Evolutionary conservation across 768 basidiomycete genomes (phyloP), one percentile per base, ranked within the genome.

Genomic region (Hirschioporus abietinus): DNA sequence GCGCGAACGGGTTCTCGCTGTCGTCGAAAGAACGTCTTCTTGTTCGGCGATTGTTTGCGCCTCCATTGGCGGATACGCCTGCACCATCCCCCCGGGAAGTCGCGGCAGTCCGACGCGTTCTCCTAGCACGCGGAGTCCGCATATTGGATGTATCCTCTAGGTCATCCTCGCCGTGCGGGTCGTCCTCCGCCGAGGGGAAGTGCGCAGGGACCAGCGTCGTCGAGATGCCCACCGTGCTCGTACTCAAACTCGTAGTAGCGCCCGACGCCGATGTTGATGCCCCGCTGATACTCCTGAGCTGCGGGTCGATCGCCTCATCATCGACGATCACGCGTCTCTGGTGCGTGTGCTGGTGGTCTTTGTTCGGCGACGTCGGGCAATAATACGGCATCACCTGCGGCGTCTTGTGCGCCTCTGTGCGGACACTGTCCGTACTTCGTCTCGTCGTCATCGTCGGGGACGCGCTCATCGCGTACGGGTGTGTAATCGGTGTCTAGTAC

Each of bases 281-380:
- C 4, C 15, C 42, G 42, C 42, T 20, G 15, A 52, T 52, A 15
- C 42, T 52, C 23, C 78, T 74, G 35, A 76, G 66, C 23, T 74
- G 74, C 12, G 79, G 78, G 26, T 80, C 80, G 63, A 81, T 80
- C 36, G 74, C 72, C 0, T 70, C 67, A 15, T 81, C 80, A 1
- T 80, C 79, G n/a, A 70, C 64, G 7, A 52, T 15, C 42, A 15
- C 42, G 42, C 42, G 42, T 52, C 42, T 12, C 15, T 52, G 42
- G 20, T 52, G 42, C 20, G 42, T 52, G 42, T 52, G 20, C 42
- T 52, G 42, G 12, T 52, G 42, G 12, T 52, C 42, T 52, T 52
- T 52, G 12, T 52, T 52, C 42, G 42, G 42, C 42, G 42, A 52
- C 42, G 42, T 52, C 42, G 42, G 42, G 42, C 42, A 52, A 20